Percentiles rank a stretch among this genome's conserved stretches.
Conservation (phyloP, 768 basidiomycete genomes). For the Kwoniella bestiolae region DNA sequence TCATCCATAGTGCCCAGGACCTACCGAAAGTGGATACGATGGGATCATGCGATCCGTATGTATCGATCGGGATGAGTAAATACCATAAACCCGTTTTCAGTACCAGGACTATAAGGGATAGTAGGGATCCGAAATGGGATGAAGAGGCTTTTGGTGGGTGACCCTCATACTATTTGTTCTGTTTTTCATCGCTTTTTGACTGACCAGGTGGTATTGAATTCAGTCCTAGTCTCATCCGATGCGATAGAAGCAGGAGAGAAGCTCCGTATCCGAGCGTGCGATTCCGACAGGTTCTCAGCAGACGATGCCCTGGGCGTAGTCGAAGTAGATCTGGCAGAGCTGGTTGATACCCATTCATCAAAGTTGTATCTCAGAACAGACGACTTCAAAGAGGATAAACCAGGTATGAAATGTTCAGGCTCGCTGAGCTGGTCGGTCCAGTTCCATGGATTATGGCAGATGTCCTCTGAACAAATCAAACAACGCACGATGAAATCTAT, state of each 20-base stretch:
- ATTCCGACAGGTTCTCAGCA: slow-evolving; percentile 54
- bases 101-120: slow-evolving; percentile 54
- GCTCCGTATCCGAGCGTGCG: slow-evolving; percentile 50
- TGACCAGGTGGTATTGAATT: no score
- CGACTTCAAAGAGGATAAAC: slow-evolving; percentile 32
- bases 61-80: slow-evolving; percentile 51
- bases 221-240: slow-evolving; percentile 52
- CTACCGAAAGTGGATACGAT: slow-evolving; percentile 53
- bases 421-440: slow-evolving; percentile 48
- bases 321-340: slow-evolving; percentile 52
- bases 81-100: slow-evolving; percentile 56
- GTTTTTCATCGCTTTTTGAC: no score
- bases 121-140: slow-evolving; percentile 55
- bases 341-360: slow-evolving; percentile 30
- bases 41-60: slow-evolving; percentile 56
- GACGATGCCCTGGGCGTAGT: slow-evolving; percentile 56
- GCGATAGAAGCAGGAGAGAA: slow-evolving; percentile 55
- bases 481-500: slow-evolving; percentile 16
- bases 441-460: slow-evolving; percentile 55
- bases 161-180: no score
- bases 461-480: slow-evolving; percentile 37
- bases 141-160: slow-evolving; percentile 54
- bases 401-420: slow-evolving; percentile 47
- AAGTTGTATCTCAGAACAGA: slow-evolving; percentile 31
- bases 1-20: slow-evolving; percentile 48